Evolutionary conservation across 2,329 filamentous ascomycete species (phyloP), one percentile per base, ranked within the genome.

Genomic region (Dactylella cylindrospora): DNA sequence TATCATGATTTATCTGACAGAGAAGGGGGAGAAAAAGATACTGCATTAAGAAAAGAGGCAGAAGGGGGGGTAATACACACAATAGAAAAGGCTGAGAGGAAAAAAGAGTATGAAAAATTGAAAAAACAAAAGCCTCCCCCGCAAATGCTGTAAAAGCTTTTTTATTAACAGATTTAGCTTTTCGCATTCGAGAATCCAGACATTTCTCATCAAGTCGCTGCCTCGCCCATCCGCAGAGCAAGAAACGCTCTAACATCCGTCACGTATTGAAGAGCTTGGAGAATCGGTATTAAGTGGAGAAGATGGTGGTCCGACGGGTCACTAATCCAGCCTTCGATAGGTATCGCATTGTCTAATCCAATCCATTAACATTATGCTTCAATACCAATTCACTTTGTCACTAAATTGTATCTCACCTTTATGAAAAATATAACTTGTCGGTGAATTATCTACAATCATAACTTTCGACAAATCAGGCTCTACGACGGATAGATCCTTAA

Each of bases 261-360:
- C 67, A 93, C 90, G 74, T 97, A 95, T 76, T 97, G 93, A 70
- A 98, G 76, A 13, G 89, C 93, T 75, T 98, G 93, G 36, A 98
- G 79, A 69, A 97, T 78, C 25, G 93, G 93, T 57, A 98, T 84
- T 61, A 98, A 79, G 73, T 97, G 89, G 73, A 97, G 80, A 67
- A 98, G 78, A 71, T 96, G 91, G 72, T 90, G 93, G 75, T 98
- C 93, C 20, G 93, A 97, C 17, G 93, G 93, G 75, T 98, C 93
- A 73, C 85, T 95, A 75, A 98, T 97, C 93, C 93, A 98, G 71
- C 93, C 93, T 76, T 97, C 91, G 71, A 98, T 97, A 2, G 93
- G 93, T 70, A 98, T 96, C 44, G 93, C 93, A 76, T 98, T 98
- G 74, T 98, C 93, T 98, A 70, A 15, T 15, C 23, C 19, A 13